These are phyloP conservation scores for Kodamaea kaohsiungensis DNA, from an alignment of 805 yeast genomes.

Conservation along the genomic window DNA sequence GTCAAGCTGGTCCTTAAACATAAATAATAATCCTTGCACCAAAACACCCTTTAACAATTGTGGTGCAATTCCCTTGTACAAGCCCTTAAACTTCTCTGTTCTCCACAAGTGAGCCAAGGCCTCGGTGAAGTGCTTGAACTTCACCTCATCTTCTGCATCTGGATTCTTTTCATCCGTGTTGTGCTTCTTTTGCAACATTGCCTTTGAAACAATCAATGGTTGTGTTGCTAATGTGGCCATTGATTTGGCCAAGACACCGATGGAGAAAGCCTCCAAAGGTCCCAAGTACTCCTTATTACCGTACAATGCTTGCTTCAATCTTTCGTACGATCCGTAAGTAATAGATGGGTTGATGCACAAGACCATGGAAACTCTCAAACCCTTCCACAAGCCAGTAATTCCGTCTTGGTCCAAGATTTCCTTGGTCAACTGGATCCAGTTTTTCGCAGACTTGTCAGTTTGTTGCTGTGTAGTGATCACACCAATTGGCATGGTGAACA, in stretches of 20 bases:
- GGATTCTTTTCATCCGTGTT: slow-evolving; percentile 19
- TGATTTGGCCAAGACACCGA: slow-evolving; percentile 81
- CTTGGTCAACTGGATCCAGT: slow-evolving; percentile 33
- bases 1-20: slow-evolving; percentile 73
- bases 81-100: slow-evolving; percentile 62
- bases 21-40: slow-evolving; percentile 81
- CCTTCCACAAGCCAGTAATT: slow-evolving; percentile 74
- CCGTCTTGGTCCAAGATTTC: slow-evolving; percentile 66
- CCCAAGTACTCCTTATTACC: slow-evolving; percentile 45
- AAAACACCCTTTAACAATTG: slow-evolving; percentile 79
- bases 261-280: slow-evolving; percentile 63
- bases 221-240: slow-evolving; percentile 80
- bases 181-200: slow-evolving; percentile 63
- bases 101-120: slow-evolving; percentile 61
- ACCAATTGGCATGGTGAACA: slow-evolving; percentile 79
- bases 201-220: slow-evolving; percentile 83
- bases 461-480: slow-evolving; percentile 67
- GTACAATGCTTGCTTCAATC: slow-evolving; percentile 56
- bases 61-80: slow-evolving; percentile 81
- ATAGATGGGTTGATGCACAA: slow-evolving; percentile 83
- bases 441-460: slow-evolving; percentile 45
- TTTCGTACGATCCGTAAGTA: slow-evolving; percentile 79
- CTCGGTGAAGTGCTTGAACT: slow-evolving; percentile 59
- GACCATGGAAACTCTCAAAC: slow-evolving; percentile 76
- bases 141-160: slow-evolving; percentile 35